These are phyloP conservation scores for Coemansia aciculifera DNA, from an alignment of 192 early-diverging fungal species.

Conservation along the genomic window DNA sequence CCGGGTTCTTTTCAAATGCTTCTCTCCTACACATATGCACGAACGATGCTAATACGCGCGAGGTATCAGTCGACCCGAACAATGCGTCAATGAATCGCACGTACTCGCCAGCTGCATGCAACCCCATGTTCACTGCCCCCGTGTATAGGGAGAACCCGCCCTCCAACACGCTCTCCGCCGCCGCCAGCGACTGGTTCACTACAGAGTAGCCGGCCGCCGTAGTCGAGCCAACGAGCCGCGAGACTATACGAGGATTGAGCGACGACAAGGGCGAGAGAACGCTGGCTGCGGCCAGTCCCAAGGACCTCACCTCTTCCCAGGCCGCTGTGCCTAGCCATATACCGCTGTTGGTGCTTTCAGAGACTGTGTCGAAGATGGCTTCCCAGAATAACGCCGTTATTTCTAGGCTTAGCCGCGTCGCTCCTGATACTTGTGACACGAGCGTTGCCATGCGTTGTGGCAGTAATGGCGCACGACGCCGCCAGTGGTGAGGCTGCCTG, in stretches of 20 bases:
- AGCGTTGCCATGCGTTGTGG: conserved; percentile 45
- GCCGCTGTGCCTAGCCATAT: conserved; percentile 42
- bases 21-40: conserved; percentile 78
- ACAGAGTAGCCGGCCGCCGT: conserved; percentile 39
- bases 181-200: conserved; percentile 43
- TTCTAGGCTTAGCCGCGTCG: conserved; percentile 49
- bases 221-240: conserved; percentile 32
- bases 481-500: conserved; percentile 28
- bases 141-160: conserved; percentile 80
- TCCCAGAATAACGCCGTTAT: conserved; percentile 52
- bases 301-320: conserved; percentile 37
- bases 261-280: conserved; percentile 42
- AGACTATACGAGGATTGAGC: conserved; percentile 50
- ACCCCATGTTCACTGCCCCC: conserved; percentile 67
- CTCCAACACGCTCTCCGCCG: conserved; percentile 44
- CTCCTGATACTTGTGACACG: conserved; percentile 45
- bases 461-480: conserved; percentile 40
- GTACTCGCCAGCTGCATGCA: conserved; percentile 79
- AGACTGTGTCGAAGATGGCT: conserved; percentile 49
- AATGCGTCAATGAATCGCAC: conserved; percentile 91
- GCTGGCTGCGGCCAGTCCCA: conserved; percentile 23
- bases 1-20: conserved; percentile 65
- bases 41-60: conserved; percentile 78
- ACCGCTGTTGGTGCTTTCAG: conserved; percentile 45
- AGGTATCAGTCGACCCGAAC: conserved; percentile 95